phyloP scores from a whole-genome alignment of 352 stramenopile species.

The Phytopythium kandeliae region DNA sequence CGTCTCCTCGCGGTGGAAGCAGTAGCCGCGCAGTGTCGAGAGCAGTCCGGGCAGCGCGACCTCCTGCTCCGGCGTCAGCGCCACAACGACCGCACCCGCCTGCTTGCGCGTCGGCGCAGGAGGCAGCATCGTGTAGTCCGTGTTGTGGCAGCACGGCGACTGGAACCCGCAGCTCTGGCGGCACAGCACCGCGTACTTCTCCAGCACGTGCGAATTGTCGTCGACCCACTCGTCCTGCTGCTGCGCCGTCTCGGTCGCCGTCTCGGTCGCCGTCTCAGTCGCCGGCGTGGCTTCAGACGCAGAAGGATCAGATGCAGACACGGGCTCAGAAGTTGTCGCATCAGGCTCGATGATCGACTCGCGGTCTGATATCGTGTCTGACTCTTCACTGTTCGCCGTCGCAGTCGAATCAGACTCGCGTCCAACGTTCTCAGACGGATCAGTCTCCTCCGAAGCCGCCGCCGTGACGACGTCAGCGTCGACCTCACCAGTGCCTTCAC shows the following conservation, averaged over 20 bases:
- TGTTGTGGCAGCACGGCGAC: conserved; percentile 49
- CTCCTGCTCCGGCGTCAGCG: conserved; percentile 16
- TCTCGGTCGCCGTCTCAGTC: not conserved
- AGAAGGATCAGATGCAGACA: not conserved
- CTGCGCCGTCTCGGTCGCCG: not conserved
- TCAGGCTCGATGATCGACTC: no score
- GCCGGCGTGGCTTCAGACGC: not conserved
- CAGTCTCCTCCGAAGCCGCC: not conserved
- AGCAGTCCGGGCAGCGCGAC: conserved; percentile 15
- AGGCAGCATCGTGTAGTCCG: conserved; percentile 51
- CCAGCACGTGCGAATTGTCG: conserved; percentile 41
- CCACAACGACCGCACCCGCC: not conserved
- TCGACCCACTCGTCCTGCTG: conserved; percentile 8
- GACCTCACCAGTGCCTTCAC: not conserved
- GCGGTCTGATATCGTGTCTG: not conserved
- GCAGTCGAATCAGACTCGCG: not conserved
- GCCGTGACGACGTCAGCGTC: not conserved
- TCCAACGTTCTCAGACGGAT: not conserved
- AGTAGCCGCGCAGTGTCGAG: conserved; percentile 22
- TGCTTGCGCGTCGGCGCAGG: conserved; percentile 8
- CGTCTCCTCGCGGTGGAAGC: conserved; percentile 28
- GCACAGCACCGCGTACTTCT: conserved; percentile 56
- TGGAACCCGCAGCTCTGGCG: conserved; percentile 57
- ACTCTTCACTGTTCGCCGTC: not conserved
- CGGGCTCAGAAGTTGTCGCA: not conserved